These are phyloP conservation scores for Lyophyllum decastes DNA, from an alignment of 768 basidiomycete species.

Conservation along the genomic window DNA sequence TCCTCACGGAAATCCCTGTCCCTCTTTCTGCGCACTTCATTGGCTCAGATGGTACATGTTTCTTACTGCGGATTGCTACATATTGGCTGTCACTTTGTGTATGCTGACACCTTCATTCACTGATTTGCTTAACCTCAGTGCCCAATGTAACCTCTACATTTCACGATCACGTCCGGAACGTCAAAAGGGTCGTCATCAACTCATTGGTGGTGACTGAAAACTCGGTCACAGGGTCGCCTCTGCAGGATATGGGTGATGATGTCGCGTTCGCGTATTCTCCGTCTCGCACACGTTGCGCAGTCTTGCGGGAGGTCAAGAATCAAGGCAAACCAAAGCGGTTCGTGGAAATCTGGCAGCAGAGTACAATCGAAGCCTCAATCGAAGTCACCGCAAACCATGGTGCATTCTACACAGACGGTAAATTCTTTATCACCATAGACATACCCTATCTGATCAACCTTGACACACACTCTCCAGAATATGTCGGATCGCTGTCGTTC, in stretches of 20 bases:
- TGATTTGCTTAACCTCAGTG: conserved; percentile 23
- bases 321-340: conserved; percentile 47
- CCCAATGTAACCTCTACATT: conserved; percentile 47
- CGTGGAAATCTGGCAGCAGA: conserved; percentile 60
- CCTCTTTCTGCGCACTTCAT: conserved; percentile 37
- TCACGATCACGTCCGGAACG: conserved; percentile 52
- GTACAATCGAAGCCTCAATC: conserved; percentile 42
- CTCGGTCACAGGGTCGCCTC: conserved; percentile 20
- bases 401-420: conserved; percentile 66
- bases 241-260: conserved; percentile 40
- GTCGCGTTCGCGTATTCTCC: conserved; percentile 45
- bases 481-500: conserved; percentile 52
- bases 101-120: no score
- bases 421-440: neutral
- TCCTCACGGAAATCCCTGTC: conserved; percentile 41
- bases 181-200: conserved; percentile 45
- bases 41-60: conserved; percentile 20
- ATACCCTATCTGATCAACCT: neutral
- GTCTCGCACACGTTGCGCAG: conserved; percentile 39
- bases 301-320: conserved; percentile 44
- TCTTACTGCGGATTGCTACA: no score
- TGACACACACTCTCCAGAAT: conserved; percentile 38
- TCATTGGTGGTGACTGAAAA: conserved; percentile 30
- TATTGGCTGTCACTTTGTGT: no score
- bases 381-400: conserved; percentile 63